These are phyloP conservation scores for Echria macrotheca DNA, from an alignment of 495 filamentous ascomycete species.

Conservation along the genomic window DNA sequence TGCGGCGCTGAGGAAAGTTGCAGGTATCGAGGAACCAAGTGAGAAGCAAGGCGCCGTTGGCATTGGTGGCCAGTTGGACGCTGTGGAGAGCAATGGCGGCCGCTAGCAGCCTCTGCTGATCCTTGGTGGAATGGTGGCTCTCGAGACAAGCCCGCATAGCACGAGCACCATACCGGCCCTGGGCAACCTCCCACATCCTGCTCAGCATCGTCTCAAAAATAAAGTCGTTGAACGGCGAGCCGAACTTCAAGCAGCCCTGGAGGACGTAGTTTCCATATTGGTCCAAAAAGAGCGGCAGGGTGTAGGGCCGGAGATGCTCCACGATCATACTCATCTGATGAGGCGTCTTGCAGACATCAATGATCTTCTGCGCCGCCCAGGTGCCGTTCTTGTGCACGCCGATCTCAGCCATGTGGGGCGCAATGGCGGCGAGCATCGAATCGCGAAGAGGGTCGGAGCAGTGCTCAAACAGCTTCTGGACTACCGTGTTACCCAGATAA, in stretches of 20 bases:
- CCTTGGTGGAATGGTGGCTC: conserved; percentile 90
- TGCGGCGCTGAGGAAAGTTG: conserved; percentile 87
- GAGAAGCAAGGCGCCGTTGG: conserved; percentile 87
- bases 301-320: conserved; percentile 75
- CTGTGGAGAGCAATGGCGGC: conserved; percentile 93
- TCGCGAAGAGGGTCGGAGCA: conserved; percentile 88
- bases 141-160: conserved; percentile 97
- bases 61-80: conserved; percentile 92
- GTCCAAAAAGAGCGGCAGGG: conserved; percentile 85
- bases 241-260: conserved; percentile 91
- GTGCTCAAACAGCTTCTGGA: conserved; percentile 95
- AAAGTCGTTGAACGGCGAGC: conserved; percentile 82
- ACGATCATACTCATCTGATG: conserved; percentile 81
- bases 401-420: conserved; percentile 90
- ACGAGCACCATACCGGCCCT: conserved; percentile 88
- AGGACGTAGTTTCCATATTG: conserved; percentile 98
- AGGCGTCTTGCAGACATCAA: conserved; percentile 84
- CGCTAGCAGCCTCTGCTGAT: conserved; percentile 92
- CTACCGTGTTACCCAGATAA: conserved; percentile 98
- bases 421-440: conserved; percentile 81
- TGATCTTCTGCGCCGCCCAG: conserved; percentile 99
- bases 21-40: conserved; percentile 99
- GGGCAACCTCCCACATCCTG: conserved; percentile 89
- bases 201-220: conserved; percentile 97
- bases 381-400: conserved; percentile 98